Evolutionary conservation across 441 rosid genomes (phyloP).

Genomic region (Viola pubescens): DNA sequence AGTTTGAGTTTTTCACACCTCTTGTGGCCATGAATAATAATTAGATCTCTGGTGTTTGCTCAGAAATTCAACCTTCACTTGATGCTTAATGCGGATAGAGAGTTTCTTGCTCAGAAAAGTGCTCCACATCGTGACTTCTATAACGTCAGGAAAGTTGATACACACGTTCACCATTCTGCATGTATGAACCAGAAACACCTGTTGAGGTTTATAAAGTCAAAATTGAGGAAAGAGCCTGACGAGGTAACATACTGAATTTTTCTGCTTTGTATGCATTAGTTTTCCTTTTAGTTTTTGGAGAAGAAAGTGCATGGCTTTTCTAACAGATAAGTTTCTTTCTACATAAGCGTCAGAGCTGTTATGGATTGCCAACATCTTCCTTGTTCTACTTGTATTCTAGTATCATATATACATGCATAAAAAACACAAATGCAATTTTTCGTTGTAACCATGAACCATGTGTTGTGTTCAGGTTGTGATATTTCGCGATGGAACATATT

Average conservation of each 20-base stretch:
- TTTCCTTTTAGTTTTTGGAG: not conserved
- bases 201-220: constrained; percentile 94
- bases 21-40: constrained; percentile 10
- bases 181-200: constrained; percentile 99
- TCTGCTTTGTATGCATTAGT: constrained; percentile 4
- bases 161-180: constrained; percentile 98
- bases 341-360: too few species aligned
- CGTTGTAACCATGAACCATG: not conserved
- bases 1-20: not conserved
- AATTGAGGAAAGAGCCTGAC: constrained; percentile 93
- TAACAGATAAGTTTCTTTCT: not conserved
- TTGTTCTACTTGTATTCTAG: not conserved
- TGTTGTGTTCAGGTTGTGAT: constrained; percentile 72
- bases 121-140: constrained; percentile 99
- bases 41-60: constrained; percentile 16
- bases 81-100: constrained; percentile 98
- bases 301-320: not conserved
- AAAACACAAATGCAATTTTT: not conserved
- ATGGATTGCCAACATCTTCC: not conserved
- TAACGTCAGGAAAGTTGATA: constrained; percentile 97
- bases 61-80: constrained; percentile 98
- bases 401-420: not conserved
- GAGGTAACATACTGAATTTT: constrained; percentile 49
- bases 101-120: constrained; percentile 96
- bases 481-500: constrained; percentile 94